A percentile compares a stretch with the other conserved stretches of the same genome.
Conservation (phyloP, 495 filamentous ascomycete species). For the Neohortaea acidophila region DNA sequence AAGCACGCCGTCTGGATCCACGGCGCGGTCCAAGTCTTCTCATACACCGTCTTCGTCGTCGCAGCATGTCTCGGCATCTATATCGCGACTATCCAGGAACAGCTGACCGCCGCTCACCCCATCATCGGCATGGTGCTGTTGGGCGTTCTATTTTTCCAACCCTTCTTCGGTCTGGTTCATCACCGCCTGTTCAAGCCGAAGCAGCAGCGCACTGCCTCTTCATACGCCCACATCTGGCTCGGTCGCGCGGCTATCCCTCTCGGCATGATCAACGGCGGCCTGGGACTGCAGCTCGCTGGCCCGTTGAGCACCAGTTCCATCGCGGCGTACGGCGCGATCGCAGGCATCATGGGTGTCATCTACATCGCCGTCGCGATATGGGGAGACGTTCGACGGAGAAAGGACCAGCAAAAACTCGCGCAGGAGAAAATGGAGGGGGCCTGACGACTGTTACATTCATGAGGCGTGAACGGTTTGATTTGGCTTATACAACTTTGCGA, state of each 20-base stretch:
- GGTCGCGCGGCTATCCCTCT: constrained; percentile 20
- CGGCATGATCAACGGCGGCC: constrained; percentile 24
- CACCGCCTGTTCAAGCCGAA: constrained; percentile 25
- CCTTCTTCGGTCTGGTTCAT: constrained; percentile 23
- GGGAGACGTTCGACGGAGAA: constrained; percentile 12
- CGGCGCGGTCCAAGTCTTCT: constrained; percentile 14
- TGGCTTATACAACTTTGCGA: too few species aligned
- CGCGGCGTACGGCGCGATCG: constrained; percentile 16
- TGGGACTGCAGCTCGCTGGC: constrained; percentile 17
- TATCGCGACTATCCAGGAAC: constrained; percentile 2
- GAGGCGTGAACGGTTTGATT: too few species aligned
- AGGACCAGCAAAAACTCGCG: constrained; percentile 19
- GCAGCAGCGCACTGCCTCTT: constrained; percentile 21
- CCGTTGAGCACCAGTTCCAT: not conserved
- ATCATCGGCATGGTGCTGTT: constrained; percentile 28
- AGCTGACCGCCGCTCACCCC: constrained; percentile 20
- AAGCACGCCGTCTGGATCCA: constrained; percentile 15
- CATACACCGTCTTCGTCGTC: constrained; percentile 15
- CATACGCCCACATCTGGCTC: constrained; percentile 24
- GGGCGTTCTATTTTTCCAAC: constrained; percentile 25
- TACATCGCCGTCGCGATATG: constrained; percentile 12
- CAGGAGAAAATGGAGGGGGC: too few species aligned
- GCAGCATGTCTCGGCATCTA: constrained; percentile 19
- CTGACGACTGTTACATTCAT: too few species aligned
- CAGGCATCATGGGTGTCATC: constrained; percentile 14